Conservation (phyloP, 176 grass and related monocot genomes). For the Aechmea fasciata region DNA sequence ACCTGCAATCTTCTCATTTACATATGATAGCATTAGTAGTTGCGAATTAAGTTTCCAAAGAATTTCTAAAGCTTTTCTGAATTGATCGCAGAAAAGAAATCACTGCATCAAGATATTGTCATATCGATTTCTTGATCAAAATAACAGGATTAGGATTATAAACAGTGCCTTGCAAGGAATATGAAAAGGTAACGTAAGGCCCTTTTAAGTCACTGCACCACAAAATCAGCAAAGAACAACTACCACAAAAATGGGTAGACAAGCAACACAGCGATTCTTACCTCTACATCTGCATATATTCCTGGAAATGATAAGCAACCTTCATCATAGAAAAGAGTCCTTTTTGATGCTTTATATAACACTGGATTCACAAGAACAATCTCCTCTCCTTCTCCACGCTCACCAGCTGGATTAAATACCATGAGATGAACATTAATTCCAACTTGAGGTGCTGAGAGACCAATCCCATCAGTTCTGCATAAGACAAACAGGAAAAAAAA, state of each 20-base stretch:
- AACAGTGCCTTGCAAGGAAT: not conserved
- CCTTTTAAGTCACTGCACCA: too few relatives aligned
- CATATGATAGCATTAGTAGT: too few relatives aligned
- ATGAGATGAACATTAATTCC: conserved; percentile 94
- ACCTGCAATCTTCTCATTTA: too few relatives aligned
- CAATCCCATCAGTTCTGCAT: conserved; percentile 86
- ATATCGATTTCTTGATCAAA: not conserved
- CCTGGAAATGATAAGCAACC: conserved; percentile 94
- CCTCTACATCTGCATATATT: conserved; percentile 89
- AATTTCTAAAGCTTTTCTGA: too few relatives aligned
- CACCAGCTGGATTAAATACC: conserved; percentile 87
- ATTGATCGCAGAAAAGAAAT: too few relatives aligned
- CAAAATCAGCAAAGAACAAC: too few relatives aligned
- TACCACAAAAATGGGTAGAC: too few relatives aligned
- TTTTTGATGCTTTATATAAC: conserved; percentile 63
- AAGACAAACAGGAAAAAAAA: not conserved
- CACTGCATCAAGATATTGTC: too few relatives aligned
- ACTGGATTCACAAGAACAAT: conserved; percentile 87
- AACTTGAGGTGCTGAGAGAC: conserved; percentile 89
- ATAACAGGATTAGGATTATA: not conserved
- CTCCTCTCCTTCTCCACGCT: conserved; percentile 76
- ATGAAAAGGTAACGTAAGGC: not conserved
- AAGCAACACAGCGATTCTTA: conserved; percentile 30
- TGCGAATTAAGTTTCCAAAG: too few relatives aligned
- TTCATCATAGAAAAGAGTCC: conserved; percentile 55